phyloP scores from a whole-genome alignment of 179 eudicot species.

The Silene noctiflora region DNA sequence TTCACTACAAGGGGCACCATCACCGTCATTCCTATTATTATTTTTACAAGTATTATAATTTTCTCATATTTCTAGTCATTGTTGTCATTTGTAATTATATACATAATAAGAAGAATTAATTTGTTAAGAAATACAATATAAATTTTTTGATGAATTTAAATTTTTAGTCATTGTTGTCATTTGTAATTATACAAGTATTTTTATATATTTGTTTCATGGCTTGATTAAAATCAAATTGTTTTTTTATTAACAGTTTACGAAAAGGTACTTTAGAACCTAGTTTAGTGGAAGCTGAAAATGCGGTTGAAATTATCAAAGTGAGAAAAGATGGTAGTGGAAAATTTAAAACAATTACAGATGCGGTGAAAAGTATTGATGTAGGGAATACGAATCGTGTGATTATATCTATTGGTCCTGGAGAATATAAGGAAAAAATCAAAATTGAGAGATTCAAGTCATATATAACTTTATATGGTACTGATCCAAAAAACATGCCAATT shows the following conservation, averaged over 20 bases:
- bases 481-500: conserved; percentile 38
- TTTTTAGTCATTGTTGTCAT: no score
- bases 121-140: no score
- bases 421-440: conserved; percentile 57
- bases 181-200: no score
- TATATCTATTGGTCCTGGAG: conserved; percentile 54
- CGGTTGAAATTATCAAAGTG: conserved; percentile 36
- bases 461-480: conserved; percentile 47
- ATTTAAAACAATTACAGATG: conserved; percentile 52
- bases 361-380: conserved; percentile 43
- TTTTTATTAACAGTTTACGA: conserved; percentile 16
- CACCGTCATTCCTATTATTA: no score
- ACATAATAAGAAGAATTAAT: no score
- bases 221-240: neutral
- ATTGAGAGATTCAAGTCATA: conserved; percentile 41
- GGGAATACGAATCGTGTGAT: conserved; percentile 45
- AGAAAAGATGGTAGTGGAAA: conserved; percentile 47
- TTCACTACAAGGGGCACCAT: no score
- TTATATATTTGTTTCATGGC: neutral
- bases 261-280: conserved; percentile 35
- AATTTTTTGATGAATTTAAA: no score
- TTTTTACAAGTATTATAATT: no score
- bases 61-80: no score
- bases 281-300: conserved; percentile 38
- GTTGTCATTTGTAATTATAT: no score